Evolutionary conservation across 2,329 filamentous ascomycete genomes (phyloP), one percentile per base, ranked within the genome.

Genomic region (Phyllosticta capitalensis): DNA sequence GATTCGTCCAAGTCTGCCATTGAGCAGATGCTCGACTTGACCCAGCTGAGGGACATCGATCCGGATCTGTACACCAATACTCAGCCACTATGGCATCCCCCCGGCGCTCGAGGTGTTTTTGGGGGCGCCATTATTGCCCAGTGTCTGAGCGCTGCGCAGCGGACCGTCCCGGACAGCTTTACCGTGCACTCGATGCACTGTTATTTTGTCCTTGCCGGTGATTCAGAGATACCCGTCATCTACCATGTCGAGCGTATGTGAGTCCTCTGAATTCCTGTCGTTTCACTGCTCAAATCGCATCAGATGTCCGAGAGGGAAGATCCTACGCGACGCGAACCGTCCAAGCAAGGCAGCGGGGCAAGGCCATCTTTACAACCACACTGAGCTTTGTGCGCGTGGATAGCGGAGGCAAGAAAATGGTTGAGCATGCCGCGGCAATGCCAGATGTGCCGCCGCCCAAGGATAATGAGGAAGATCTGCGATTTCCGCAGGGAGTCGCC

Each of bases 151-250:
- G 90, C 94, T 1, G 94, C 90, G 22, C 91, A 96, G 73, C 84
- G 85, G 69, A 99, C 94, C 9, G 89, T 99, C 1, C 87, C 88
- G 0, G 72, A 79, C 24, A 80, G 89, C 70, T 96, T 96, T 74
- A 83, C 86, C 61, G 85, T 94, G 55, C 94, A 99, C 79, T 92
- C 88, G 70, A 96, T 95, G 88, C 94, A 99, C 81, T 97, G 94
- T 82, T 99, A 97, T 79, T 99, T 99, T 74, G 86, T 99, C 33
- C 85, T 97, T 1, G 92, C 92, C 4, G 94, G 94, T 26, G 89
- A 92, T 69, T 81, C 84, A 12, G 84, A 88, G 62, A 87, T 94
- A 19, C 92, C 94, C 30, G 88, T 97, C 65, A 81, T 96, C 63
- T 97, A 96, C 77, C 90, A 96, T 71, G 94, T 99, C 53, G 94